These are phyloP conservation scores for Scalesia atractyloides DNA, from an alignment of 129 eudicot species.

Conservation along the genomic window DNA sequence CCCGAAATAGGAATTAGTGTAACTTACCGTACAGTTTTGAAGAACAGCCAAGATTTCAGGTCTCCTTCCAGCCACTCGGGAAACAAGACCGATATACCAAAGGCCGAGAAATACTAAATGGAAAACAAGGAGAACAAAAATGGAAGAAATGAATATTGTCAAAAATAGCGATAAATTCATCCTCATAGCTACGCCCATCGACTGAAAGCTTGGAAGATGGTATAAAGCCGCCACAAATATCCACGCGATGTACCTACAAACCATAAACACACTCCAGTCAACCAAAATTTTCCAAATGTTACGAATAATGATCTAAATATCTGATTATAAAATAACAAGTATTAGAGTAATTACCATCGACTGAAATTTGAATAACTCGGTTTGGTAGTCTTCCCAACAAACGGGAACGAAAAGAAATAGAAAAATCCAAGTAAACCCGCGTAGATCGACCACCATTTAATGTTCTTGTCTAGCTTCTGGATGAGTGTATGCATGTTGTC, in stretches of 20 bases:
- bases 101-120: constrained; percentile 82
- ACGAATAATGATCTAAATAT: not conserved
- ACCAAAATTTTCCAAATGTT: not conserved
- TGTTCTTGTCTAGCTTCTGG: constrained; percentile 79
- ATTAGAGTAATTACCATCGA: constrained; percentile 58
- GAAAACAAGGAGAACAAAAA: constrained; percentile 83
- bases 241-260: constrained; percentile 85
- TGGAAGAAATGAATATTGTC: constrained; percentile 77
- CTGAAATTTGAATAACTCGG: constrained; percentile 98
- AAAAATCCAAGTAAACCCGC: constrained; percentile 88
- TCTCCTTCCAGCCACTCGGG: constrained; percentile 91
- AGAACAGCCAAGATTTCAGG: constrained; percentile 82
- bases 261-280: not conserved
- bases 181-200: constrained; percentile 99
- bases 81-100: constrained; percentile 98
- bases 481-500: constrained; percentile 93
- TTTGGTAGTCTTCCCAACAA: constrained; percentile 80
- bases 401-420: constrained; percentile 99
- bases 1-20: not conserved
- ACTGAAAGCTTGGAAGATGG: constrained; percentile 96
- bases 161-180: constrained; percentile 92
- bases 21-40: constrained; percentile 74
- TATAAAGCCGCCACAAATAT: constrained; percentile 88
- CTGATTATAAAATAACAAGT: not conserved
- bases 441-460: constrained; percentile 99